Base-by-base conservation (phyloP, 1,139 yeast species). In the Geotrichum fermentans region DNA sequence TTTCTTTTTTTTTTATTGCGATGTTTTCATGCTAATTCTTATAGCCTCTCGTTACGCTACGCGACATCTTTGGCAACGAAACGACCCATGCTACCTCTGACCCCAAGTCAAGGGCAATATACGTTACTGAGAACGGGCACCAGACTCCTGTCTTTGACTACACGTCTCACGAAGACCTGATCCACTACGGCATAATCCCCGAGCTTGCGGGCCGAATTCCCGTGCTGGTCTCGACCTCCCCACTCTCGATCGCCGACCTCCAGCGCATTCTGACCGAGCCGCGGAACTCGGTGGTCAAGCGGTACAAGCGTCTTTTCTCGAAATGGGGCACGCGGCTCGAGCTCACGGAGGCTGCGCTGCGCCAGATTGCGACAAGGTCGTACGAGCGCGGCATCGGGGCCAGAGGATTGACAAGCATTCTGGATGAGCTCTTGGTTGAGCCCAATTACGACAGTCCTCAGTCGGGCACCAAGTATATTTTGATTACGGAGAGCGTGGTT, bases 201-300 rank as follows among this genome's bases (percentile, higher is more conserved):
- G 82, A 77, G 56, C 61, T 77, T 13, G 67, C 76, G 21, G 82
- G 82, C 2, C 65, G 82, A 55, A 74, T 77, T 10, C 81, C 82
- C 1, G 66, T 75, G 1, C 64, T 77, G 2, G 71, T 79, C 0
- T 71, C 77, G 1, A 58, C 77, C 36, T 68, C 70, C 38, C 73
- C 77, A 5, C 60, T 77, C 39, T 63, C 72, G 14, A 66, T 66
- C 40, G 59, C 61, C 0, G 78, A 77, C 54, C 59, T 77, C 20
- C 68, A 68, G 37, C 65, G 73, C n/a, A 74, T 77, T 32, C 58
- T 77, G 40, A 71, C 69, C 10, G 78, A 75, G 55, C 81, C 81
- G 1, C 73, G 72, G 47, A 77, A 77, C 57, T 75, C 81, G 0
- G 55, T 77, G 11, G 56, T 77, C 29, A 66, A 66, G 36, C 80